A percentile compares a stretch with the other conserved stretches of the same genome.
phyloP scores from a whole-genome alignment of 768 basidiomycete genomes.

The Russula griseocarnosa region DNA sequence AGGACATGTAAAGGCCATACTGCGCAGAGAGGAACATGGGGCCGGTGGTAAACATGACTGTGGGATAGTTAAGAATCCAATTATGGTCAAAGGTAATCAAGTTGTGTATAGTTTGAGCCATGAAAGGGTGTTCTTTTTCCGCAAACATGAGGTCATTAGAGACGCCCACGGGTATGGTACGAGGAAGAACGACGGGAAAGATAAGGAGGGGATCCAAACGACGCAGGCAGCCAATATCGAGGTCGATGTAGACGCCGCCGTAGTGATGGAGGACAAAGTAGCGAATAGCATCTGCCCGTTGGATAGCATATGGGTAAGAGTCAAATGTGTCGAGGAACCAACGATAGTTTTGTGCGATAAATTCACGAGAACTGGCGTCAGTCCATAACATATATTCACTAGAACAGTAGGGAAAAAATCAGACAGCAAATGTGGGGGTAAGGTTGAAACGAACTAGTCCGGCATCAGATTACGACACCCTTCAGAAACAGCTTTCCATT shows the following conservation, averaged over 20 bases:
- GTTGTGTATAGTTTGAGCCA: slow-evolving; percentile 90
- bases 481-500: slow-evolving; percentile 78
- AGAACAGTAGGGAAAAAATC: slow-evolving; percentile 27
- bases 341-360: slow-evolving; percentile 82
- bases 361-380: slow-evolving; percentile 82
- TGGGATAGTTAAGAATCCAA: slow-evolving; percentile 96
- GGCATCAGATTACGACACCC: slow-evolving; percentile 88
- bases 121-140: slow-evolving; percentile 78
- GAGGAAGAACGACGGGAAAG: slow-evolving; percentile 86
- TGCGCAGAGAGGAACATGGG: slow-evolving; percentile 98
- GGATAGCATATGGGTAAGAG: slow-evolving; percentile 85
- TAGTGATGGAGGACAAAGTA: slow-evolving; percentile 96
- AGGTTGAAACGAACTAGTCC: slow-evolving; percentile 73
- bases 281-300: slow-evolving; percentile 95
- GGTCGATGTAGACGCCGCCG: slow-evolving; percentile 93
- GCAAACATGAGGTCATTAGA: slow-evolving; percentile 97
- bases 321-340: slow-evolving; percentile 96
- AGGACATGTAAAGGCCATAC: slow-evolving; percentile 79
- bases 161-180: slow-evolving; percentile 94
- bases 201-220: slow-evolving; percentile 81
- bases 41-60: slow-evolving; percentile 99
- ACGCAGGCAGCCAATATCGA: slow-evolving; percentile 91
- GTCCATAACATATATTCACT: slow-evolving; percentile 99
- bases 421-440: slow-evolving; percentile 12
- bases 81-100: slow-evolving; percentile 88